Conservation (phyloP, 768 basidiomycete species). For the Dioszegia aurantiaca region DNA sequence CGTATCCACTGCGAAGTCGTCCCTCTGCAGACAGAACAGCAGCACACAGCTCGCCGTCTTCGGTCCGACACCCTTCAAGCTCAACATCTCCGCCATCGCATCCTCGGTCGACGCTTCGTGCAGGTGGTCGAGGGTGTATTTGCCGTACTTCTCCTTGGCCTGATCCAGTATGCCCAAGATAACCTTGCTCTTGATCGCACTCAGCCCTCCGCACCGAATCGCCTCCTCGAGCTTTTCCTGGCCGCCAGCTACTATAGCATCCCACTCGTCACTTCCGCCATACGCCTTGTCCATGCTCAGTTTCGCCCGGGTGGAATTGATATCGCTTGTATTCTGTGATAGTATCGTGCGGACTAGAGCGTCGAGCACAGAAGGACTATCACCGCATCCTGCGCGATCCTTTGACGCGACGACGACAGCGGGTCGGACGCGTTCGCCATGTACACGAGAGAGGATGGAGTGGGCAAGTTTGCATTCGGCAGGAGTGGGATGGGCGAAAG, state of each 20-base stretch:
- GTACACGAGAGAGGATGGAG: conserved; percentile 27
- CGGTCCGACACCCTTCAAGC: conserved; percentile 42
- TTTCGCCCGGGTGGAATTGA: conserved; percentile 41
- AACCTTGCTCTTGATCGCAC: conserved; percentile 40
- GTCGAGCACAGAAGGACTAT: conserved; percentile 44
- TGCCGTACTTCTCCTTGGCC: conserved; percentile 35
- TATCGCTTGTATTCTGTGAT: conserved; percentile 39
- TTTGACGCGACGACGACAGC: conserved; percentile 31
- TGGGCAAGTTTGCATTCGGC: conserved; percentile 37
- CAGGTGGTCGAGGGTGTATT: conserved; percentile 43
- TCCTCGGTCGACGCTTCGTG: conserved; percentile 39
- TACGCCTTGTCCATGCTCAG: conserved; percentile 39
- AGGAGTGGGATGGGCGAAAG: conserved; percentile 35
- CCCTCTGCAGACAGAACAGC: conserved; percentile 40
- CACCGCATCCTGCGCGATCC: conserved; percentile 40
- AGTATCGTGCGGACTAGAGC: conserved; percentile 45
- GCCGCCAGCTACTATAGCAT: conserved; percentile 33
- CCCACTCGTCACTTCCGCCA: conserved; percentile 46
- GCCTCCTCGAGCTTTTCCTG: conserved; percentile 37
- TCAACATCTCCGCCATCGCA: conserved; percentile 37
- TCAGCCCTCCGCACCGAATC: conserved; percentile 46
- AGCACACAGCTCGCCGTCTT: conserved; percentile 47
- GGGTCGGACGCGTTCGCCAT: conserved; percentile 29
- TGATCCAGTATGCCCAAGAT: conserved; percentile 45
- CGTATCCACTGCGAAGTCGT: conserved; percentile 47